Evolutionary conservation across 106 monocot species (phyloP).

Genomic region (Acanthochlamys bracteata): DNA sequence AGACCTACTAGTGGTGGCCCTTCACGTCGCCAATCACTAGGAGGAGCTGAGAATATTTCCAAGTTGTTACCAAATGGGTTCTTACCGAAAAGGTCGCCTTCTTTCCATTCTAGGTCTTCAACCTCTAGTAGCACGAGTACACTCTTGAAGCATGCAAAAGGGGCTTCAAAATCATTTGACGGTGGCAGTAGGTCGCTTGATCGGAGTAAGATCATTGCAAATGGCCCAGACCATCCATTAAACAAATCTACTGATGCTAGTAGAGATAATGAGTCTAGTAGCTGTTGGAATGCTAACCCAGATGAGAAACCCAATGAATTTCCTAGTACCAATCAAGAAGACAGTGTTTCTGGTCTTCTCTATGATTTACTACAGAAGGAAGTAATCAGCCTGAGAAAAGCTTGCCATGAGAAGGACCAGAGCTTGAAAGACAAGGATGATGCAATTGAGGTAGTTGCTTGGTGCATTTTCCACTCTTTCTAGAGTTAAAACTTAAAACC

Average conservation of each 20-base stretch:
- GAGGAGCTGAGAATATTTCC: conserved; percentile 65
- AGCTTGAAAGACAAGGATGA: conserved; percentile 89
- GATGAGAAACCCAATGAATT: conserved; percentile 41
- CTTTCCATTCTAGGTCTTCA: conserved; percentile 60
- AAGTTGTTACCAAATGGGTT: conserved; percentile 61
- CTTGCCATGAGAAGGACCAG: conserved; percentile 94
- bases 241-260: conserved; percentile 46
- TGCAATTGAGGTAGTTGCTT: conserved; percentile 75
- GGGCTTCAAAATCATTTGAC: conserved; percentile 88
- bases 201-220: conserved; percentile 48
- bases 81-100: conserved; percentile 42
- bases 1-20: conserved; percentile 44
- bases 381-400: conserved; percentile 67
- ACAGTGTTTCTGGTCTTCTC: conserved; percentile 75
- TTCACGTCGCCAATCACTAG: conserved; percentile 86
- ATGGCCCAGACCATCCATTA: conserved; percentile 27
- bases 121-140: conserved; percentile 51
- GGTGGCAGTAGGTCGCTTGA: conserved; percentile 77
- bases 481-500: not conserved
- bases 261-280: conserved; percentile 20
- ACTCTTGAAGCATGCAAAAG: conserved; percentile 84
- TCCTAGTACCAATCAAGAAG: conserved; percentile 27
- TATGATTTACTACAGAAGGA: conserved; percentile 96
- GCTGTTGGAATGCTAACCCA: conserved; percentile 36
- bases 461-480: not conserved